phyloP scores from a whole-genome alignment of 208 protist species.

The Balamuthia mandrillaris region DNA sequence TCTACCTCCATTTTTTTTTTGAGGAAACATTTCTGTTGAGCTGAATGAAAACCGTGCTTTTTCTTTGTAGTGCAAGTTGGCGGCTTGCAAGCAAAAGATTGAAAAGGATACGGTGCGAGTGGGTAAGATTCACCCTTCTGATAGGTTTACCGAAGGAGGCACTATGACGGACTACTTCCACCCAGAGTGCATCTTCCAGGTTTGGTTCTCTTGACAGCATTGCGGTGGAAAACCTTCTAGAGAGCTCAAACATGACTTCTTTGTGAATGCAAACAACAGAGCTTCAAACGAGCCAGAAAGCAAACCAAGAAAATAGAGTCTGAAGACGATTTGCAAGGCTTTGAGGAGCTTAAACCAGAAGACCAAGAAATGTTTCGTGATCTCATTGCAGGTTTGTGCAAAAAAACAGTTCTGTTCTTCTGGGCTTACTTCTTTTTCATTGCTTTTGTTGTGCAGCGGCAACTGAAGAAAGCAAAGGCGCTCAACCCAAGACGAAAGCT shows the following conservation, averaged over 20 bases:
- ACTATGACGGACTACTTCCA: slow-evolving; percentile 34
- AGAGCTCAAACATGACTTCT: background rate
- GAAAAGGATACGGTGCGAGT: slow-evolving; percentile 14
- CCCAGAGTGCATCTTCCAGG: slow-evolving; percentile 21
- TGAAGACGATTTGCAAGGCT: slow-evolving; percentile 23
- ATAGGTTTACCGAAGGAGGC: slow-evolving; percentile 31
- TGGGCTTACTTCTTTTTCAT: background rate
- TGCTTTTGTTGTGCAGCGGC: background rate
- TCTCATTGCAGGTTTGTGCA: background rate
- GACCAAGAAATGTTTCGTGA: background rate
- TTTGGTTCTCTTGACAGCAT: background rate
- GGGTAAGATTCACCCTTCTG: slow-evolving; percentile 17
- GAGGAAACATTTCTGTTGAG: background rate
- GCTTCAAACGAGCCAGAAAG: slow-evolving; percentile 15
- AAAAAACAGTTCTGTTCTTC: background rate
- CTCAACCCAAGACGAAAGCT: background rate
- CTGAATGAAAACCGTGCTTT: background rate
- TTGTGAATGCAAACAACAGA: background rate
- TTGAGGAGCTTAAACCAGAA: background rate
- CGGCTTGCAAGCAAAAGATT: slow-evolving; percentile 24
- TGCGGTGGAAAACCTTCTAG: background rate
- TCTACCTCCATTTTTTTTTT: background rate
- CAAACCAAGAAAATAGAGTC: slow-evolving; percentile 26
- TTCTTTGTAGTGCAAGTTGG: background rate
- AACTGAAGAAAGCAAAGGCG: background rate